A percentile compares a stretch with the other conserved stretches of the same genome.
Conservation (phyloP, 345 rosid species). For the Eucalyptus sideroxylon region DNA sequence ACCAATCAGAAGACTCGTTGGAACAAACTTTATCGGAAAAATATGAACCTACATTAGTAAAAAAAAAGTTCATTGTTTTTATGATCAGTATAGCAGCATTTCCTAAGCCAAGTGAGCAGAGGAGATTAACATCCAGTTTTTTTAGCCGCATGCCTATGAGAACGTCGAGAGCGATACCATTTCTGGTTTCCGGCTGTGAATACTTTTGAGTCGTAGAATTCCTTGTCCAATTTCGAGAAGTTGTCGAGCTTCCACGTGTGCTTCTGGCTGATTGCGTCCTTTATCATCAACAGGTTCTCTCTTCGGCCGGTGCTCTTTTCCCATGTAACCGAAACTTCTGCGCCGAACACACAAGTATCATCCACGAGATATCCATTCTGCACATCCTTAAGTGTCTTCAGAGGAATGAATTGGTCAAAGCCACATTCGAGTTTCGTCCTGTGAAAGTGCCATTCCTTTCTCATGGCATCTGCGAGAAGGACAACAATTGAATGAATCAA, state of each 20-base stretch:
- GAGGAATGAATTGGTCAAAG: slow-evolving; percentile 15
- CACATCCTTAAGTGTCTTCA: background rate
- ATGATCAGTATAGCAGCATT: background rate
- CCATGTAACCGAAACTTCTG: slow-evolving; percentile 14
- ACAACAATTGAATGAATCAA: background rate
- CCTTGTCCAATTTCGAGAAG: background rate
- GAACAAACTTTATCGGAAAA: background rate
- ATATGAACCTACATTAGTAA: background rate
- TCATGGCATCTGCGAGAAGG: background rate
- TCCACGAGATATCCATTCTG: slow-evolving; percentile 22
- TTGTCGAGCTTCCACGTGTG: slow-evolving; percentile 16
- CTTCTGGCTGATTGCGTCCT: background rate
- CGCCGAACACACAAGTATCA: slow-evolving; percentile 21
- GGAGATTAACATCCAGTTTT: background rate
- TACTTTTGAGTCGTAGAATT: too few species aligned
- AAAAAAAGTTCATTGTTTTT: background rate
- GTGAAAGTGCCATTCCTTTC: slow-evolving; percentile 15
- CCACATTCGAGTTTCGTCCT: slow-evolving; percentile 21
- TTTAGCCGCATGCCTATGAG: background rate
- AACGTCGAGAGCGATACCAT: too few species aligned
- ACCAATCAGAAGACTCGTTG: background rate
- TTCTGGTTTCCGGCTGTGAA: too few species aligned
- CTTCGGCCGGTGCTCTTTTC: slow-evolving; percentile 14
- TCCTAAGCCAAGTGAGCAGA: background rate
- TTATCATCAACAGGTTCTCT: slow-evolving; percentile 12